Percentiles rank a stretch among this genome's conserved stretches.
Conservation (phyloP, 2,329 filamentous ascomycete genomes). For the Epichloe sibirici region DNA sequence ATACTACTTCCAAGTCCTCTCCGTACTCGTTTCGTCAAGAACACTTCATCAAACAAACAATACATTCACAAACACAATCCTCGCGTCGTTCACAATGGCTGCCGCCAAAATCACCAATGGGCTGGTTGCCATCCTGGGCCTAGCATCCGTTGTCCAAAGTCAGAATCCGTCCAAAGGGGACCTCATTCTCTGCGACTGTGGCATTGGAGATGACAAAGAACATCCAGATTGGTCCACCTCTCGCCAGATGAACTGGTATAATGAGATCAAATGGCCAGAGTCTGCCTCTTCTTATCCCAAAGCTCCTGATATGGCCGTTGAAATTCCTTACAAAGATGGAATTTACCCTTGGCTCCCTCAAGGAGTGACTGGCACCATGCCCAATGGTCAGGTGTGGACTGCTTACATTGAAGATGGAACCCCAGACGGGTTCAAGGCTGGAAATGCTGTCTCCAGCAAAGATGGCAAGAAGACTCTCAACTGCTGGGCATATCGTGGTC, state of each 20-base stretch:
- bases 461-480: constrained; percentile 26
- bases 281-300: constrained; percentile 22
- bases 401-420: constrained; percentile 29
- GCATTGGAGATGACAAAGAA: constrained; percentile 28
- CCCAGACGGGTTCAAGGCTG: constrained; percentile 27
- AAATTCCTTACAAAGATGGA: constrained; percentile 26
- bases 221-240: constrained; percentile 30
- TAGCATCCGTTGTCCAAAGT: constrained; percentile 12
- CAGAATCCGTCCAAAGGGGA: constrained; percentile 22
- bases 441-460: constrained; percentile 27
- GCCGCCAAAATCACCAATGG: constrained; percentile 11
- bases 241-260: constrained; percentile 32
- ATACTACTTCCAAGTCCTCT: background rate
- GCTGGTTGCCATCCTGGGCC: constrained; percentile 12
- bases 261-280: constrained; percentile 24
- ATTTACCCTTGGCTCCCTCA: constrained; percentile 26
- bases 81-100: constrained; percentile 11
- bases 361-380: constrained; percentile 25
- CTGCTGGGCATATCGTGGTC: constrained; percentile 30
- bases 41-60: background rate
- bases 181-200: constrained; percentile 29
- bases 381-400: constrained; percentile 28
- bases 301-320: constrained; percentile 25
- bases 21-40: background rate
- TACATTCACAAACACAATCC: background rate